Conservation (phyloP, 2,329 filamentous ascomycete genomes). For the Verticillium klebahnii region DNA sequence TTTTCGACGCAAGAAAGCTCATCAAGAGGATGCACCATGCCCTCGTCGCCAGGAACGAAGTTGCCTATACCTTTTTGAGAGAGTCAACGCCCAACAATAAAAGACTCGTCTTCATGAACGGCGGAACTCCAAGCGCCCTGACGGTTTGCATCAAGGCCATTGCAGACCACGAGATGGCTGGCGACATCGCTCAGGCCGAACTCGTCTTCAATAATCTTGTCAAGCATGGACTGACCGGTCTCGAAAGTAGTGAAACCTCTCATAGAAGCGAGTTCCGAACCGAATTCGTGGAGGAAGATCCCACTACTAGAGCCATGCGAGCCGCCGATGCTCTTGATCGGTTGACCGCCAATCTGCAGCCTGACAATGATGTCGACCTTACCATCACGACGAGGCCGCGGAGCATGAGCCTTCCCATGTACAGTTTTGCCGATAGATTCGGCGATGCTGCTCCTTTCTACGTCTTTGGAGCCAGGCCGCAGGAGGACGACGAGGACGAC, state of each 20-base stretch:
- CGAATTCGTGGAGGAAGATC: conserved; percentile 31
- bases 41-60: conserved; percentile 38
- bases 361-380: conserved; percentile 42
- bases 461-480: conserved; percentile 35
- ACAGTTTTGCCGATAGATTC: conserved; percentile 36
- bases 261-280: not conserved
- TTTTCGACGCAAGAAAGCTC: conserved; percentile 25
- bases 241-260: conserved; percentile 13
- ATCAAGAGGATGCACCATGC: conserved; percentile 49
- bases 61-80: conserved; percentile 46
- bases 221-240: conserved; percentile 41
- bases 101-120: conserved; percentile 56
- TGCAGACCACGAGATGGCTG: conserved; percentile 45
- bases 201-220: conserved; percentile 44
- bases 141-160: conserved; percentile 51
- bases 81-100: conserved; percentile 40
- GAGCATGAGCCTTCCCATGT: conserved; percentile 46
- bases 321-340: conserved; percentile 54
- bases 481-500: not conserved
- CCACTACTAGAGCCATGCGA: conserved; percentile 50
- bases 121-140: conserved; percentile 51
- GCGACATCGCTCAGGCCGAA: conserved; percentile 45
- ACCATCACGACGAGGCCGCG: conserved; percentile 33
- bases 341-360: conserved; percentile 50
- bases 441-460: conserved; percentile 42